phyloP scores from a whole-genome alignment of 2,329 filamentous ascomycete species.

The Orbilia oligospora region DNA sequence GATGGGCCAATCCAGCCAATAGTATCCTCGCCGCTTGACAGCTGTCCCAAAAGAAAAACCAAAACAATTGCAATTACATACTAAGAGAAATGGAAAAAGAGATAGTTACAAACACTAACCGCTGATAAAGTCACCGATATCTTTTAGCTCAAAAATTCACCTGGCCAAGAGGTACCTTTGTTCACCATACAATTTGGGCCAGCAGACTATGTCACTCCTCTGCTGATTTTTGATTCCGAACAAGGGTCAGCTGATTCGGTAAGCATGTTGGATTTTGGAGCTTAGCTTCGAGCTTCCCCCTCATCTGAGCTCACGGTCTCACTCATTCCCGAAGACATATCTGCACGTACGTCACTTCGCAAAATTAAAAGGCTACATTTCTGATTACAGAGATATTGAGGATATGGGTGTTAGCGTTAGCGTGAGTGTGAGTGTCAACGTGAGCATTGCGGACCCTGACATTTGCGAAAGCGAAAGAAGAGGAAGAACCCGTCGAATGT shows the following conservation, averaged over 20 bases:
- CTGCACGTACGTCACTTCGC: neutral
- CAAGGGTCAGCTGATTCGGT: slow-evolving; percentile 43
- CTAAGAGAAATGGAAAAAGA: neutral
- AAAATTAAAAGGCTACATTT: neutral
- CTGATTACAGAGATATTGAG: neutral
- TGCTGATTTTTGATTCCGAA: slow-evolving; percentile 1
- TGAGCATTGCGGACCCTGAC: slow-evolving; percentile 9
- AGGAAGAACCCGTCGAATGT: slow-evolving; percentile 8
- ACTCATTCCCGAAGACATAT: neutral
- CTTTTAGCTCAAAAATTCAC: neutral
- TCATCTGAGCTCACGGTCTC: neutral
- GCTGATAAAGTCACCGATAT: slow-evolving; percentile 30
- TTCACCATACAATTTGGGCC: slow-evolving; percentile 8
- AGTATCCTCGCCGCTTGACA: slow-evolving; percentile 27
- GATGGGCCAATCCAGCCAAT: slow-evolving; percentile 33
- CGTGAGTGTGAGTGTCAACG: neutral
- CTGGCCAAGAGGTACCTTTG: slow-evolving; percentile 21
- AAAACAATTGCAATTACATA: slow-evolving; percentile 49
- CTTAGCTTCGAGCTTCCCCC: neutral
- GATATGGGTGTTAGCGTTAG: neutral
- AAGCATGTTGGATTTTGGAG: slow-evolving; percentile 25
- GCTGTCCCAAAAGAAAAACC: slow-evolving; percentile 34
- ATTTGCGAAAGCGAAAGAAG: neutral
- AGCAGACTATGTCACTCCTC: slow-evolving; percentile 38
- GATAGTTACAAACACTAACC: slow-evolving; percentile 9